Conservation (phyloP, 2,329 filamentous ascomycete genomes). For the Ceratocystis alfenasii region DNA sequence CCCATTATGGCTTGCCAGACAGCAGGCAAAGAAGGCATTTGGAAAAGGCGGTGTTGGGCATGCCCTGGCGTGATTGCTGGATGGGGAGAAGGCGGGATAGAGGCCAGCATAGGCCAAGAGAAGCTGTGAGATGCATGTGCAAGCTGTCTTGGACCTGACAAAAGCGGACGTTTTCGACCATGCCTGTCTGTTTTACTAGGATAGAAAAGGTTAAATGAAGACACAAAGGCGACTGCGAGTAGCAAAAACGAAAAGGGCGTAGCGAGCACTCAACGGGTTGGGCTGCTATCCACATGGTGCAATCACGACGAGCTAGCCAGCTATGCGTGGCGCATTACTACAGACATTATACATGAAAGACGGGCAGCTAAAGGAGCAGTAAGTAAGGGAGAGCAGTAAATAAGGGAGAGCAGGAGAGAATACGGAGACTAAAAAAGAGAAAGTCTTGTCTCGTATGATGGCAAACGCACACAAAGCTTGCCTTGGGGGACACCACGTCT, state of each 20-base stretch:
- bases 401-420: background rate
- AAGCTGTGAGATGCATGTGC: background rate
- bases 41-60: background rate
- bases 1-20: too few relatives aligned
- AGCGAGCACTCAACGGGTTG: too few relatives aligned
- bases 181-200: background rate
- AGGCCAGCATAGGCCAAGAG: background rate
- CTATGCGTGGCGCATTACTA: too few relatives aligned
- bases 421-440: background rate
- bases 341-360: too few relatives aligned
- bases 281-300: too few relatives aligned
- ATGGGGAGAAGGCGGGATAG: background rate
- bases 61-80: background rate
- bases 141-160: background rate
- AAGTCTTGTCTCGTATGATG: background rate
- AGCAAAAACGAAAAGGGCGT: too few relatives aligned
- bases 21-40: background rate
- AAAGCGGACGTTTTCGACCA: background rate
- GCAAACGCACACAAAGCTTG: background rate
- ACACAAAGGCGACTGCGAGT: too few relatives aligned
- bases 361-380: background rate
- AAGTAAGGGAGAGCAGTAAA: background rate
- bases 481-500: too few relatives aligned
- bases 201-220: background rate
- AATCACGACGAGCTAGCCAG: too few relatives aligned